Evolutionary conservation across 139 green algal genomes (phyloP).

Genomic region (Tetradesmus lagerheimii): DNA sequence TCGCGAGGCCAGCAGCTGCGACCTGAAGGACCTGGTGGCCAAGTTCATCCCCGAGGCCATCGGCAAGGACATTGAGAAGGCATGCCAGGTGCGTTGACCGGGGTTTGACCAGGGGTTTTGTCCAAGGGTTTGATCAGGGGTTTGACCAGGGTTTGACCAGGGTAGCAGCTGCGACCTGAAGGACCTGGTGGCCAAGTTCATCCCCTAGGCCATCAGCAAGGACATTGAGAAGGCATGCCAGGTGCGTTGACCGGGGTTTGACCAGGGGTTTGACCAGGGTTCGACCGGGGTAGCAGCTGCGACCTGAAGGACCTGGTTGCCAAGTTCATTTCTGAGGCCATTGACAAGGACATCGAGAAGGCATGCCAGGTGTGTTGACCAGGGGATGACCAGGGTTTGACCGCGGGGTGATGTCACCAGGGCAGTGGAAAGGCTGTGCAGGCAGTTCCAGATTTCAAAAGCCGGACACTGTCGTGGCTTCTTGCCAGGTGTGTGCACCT

Average conservation of each 20-base stretch:
- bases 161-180: conserved; percentile 96
- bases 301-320: conserved; percentile 94
- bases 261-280: background rate
- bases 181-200: conserved; percentile 95
- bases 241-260: conserved; percentile 9
- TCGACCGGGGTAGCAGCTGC: conserved; percentile 64
- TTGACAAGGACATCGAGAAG: conserved; percentile 98
- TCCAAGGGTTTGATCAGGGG: background rate
- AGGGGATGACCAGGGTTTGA: background rate
- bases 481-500: too few species aligned
- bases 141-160: background rate
- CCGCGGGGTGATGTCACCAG: too few species aligned
- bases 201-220: conserved; percentile 98
- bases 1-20: conserved; percentile 89
- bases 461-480: too few species aligned
- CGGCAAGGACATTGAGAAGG: conserved; percentile 97
- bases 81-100: conserved; percentile 73
- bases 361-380: conserved; percentile 70
- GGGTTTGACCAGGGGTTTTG: background rate
- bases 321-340: conserved; percentile 99
- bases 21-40: conserved; percentile 98
- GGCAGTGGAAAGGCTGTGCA: too few species aligned
- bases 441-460: too few species aligned
- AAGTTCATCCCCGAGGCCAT: conserved; percentile 99
- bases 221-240: conserved; percentile 96